Percentiles rank a stretch among this genome's conserved stretches.
Conservation (phyloP, 495 filamentous ascomycete genomes). For the Penicillium roqueforti region DNA sequence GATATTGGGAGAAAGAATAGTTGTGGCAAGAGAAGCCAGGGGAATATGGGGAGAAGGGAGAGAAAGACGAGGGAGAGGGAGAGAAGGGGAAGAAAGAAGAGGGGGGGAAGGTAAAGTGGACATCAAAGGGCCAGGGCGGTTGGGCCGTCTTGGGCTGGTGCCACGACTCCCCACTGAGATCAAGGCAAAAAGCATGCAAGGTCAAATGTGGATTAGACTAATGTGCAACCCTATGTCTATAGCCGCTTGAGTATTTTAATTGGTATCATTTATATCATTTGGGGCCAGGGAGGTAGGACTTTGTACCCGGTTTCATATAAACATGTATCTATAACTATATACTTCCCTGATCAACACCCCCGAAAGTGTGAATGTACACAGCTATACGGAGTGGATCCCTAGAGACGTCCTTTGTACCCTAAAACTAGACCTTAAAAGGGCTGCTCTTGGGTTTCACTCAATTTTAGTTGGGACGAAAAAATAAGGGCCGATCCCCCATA, state of each 20-base stretch:
- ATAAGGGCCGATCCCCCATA: conserved; percentile 18
- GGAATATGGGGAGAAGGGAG: conserved; percentile 16
- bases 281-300: no score
- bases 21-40: conserved; percentile 12
- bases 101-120: conserved; percentile 27
- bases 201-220: conserved; percentile 35
- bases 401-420: not conserved
- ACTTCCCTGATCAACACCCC: not conserved
- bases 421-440: conserved; percentile 1
- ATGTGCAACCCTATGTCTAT: conserved; percentile 20
- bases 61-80: conserved; percentile 15
- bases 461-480: conserved; percentile 4
- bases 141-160: conserved; percentile 47
- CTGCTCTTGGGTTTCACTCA: not conserved
- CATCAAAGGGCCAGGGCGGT: conserved; percentile 27
- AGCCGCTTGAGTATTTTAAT: conserved; percentile 11
- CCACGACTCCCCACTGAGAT: conserved; percentile 40
- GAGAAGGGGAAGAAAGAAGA: conserved; percentile 11
- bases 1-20: conserved; percentile 5
- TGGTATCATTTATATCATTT: not conserved
- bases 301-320: no score
- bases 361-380: no score
- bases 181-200: conserved; percentile 32
- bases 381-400: not conserved
- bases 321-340: not conserved